These are phyloP conservation scores for Pestalotiopsis sp. DNA, from an alignment of 2,329 filamentous ascomycete genomes.

Conservation along the genomic window DNA sequence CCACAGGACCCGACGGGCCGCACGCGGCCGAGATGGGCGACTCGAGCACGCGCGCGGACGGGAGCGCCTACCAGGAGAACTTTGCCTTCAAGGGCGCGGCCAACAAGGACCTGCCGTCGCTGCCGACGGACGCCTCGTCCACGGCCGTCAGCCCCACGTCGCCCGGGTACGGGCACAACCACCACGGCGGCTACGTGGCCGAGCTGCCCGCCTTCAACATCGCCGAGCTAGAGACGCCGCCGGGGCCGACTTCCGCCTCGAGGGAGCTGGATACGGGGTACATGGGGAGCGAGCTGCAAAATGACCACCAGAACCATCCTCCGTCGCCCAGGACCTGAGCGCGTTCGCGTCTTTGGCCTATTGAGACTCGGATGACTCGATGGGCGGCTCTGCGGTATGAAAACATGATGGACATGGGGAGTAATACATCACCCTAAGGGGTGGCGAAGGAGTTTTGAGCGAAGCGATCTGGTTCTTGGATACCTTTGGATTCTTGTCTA, in stretches of 20 bases:
- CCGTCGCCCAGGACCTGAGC: background rate
- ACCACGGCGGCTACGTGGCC: background rate
- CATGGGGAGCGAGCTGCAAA: background rate
- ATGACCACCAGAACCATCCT: background rate
- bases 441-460: no score
- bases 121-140: background rate
- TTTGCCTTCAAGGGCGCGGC: background rate
- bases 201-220: background rate
- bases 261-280: constrained; percentile 2
- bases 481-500: no score
- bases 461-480: no score
- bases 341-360: no score
- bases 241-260: background rate
- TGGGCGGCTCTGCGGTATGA: no score
- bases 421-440: no score
- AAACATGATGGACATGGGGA: no score
- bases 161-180: background rate
- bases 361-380: no score
- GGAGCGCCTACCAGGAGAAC: background rate
- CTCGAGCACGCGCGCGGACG: background rate
- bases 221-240: background rate
- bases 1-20: background rate
- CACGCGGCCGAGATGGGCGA: background rate
- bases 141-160: background rate
- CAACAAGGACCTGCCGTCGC: background rate